phyloP scores from a whole-genome alignment of 208 protist species.

The Leishmania tropica region DNA sequence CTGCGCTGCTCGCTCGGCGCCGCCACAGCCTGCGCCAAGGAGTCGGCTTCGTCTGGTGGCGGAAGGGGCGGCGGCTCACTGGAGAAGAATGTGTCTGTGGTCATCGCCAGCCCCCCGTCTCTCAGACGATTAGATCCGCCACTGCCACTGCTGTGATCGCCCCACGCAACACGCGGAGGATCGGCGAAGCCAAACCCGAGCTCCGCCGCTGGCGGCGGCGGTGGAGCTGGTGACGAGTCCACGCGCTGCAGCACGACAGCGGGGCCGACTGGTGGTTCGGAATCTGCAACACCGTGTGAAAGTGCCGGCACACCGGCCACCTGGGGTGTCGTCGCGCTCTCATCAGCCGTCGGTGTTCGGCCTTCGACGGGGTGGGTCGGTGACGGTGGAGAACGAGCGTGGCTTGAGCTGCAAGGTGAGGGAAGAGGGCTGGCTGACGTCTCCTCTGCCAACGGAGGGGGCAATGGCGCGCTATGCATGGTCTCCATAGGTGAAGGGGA shows the following conservation, averaged over 20 bases:
- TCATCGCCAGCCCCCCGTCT: neutral
- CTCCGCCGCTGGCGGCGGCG: neutral
- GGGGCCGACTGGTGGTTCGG: neutral
- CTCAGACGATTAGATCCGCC: neutral
- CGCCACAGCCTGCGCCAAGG: neutral
- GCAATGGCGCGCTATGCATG: neutral
- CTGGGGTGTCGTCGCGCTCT: neutral
- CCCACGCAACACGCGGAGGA: conserved; percentile 6
- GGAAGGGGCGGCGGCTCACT: conserved; percentile 28
- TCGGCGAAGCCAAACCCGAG: conserved; percentile 18
- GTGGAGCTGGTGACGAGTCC: neutral
- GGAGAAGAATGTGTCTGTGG: neutral
- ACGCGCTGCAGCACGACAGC: neutral
- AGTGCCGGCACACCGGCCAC: too few relatives aligned
- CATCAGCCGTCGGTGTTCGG: neutral
- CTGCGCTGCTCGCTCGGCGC: neutral
- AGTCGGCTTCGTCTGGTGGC: conserved; percentile 8
- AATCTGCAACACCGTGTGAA: neutral
- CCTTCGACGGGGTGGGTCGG: neutral
- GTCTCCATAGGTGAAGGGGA: neutral
- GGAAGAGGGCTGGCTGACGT: neutral
- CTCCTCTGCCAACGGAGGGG: neutral
- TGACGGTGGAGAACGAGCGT: neutral
- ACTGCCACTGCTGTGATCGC: neutral
- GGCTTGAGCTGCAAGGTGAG: neutral